Evolutionary conservation across 805 yeast species (phyloP), one percentile per base, ranked within the genome.

Genomic region (Candida hispaniensis): DNA sequence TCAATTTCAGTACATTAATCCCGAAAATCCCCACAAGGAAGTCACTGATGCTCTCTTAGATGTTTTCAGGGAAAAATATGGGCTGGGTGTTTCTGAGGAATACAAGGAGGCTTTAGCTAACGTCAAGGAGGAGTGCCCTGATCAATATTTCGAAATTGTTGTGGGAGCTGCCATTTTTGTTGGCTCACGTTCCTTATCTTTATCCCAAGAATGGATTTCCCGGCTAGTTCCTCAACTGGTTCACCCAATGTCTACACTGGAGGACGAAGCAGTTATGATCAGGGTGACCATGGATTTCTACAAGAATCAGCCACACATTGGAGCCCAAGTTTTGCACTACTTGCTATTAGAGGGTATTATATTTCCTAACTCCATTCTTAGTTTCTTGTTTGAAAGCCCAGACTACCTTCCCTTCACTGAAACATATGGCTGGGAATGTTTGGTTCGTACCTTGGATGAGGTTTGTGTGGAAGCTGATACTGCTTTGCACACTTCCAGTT

Each of bases 131-230:
- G 52, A 52, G 2, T 54, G 61, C 26, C 46, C 61, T 25, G 56
- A 58, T 46, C 64, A 77, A 38, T 53, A 76, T 21, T 61, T 79
- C 11, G 70, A 77, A 17, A 58, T 80, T 10, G 56, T 83, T 9
- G 66, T 77, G 47, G 88, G 81, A 49, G 64, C 78, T 0, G 66
- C 82, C 34, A 79, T 88, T 28, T 75, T 75, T 46, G 75, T 83
- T 40, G 96, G 97, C 9, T 77, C 83, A 29, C 69, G 96, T 51
- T 86, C 96, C 0, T 67, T 86, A 26, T 81, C 88, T 0, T 85
- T 79, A 48, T 75, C 77, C 22, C 71, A 69, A 41, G 71, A 69
- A 25, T 71, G 70, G 58, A 60, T 75, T 27, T 57, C 53, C 19
- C 63, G 62, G 24, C 49, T 66, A 5, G 47, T 49, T 13, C 56